Percentiles rank a stretch among this genome's conserved stretches.
phyloP scores from a whole-genome alignment of 257 asterid species.

The Verbena officinalis region DNA sequence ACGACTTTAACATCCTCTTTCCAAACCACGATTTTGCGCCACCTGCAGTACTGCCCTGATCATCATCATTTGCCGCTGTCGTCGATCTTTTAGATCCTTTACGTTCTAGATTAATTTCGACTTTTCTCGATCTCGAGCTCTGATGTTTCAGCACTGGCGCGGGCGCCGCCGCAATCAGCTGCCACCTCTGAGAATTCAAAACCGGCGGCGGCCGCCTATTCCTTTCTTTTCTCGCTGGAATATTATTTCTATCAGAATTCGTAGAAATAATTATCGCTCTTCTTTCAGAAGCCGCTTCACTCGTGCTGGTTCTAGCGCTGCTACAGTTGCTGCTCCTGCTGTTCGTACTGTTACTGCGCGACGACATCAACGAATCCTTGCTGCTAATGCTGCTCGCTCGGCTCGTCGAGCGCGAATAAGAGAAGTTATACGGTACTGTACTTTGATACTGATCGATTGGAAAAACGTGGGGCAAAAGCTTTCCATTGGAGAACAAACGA shows the following conservation, averaged over 20 bases:
- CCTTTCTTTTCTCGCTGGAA: slow-evolving; percentile 25
- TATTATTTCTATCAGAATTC: neutral
- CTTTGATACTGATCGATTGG: slow-evolving; percentile 35
- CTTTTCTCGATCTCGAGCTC: slow-evolving; percentile 42
- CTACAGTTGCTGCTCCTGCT: slow-evolving; percentile 63
- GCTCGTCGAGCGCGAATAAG: slow-evolving; percentile 67
- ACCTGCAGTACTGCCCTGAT: no score
- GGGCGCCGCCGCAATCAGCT: slow-evolving; percentile 63
- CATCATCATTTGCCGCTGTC: slow-evolving; percentile 31
- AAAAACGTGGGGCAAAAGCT: slow-evolving; percentile 70
- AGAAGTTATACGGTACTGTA: neutral
- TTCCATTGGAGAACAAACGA: slow-evolving; percentile 70
- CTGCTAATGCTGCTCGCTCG: slow-evolving; percentile 63
- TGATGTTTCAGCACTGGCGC: slow-evolving; percentile 54
- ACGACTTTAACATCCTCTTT: slow-evolving; percentile 45
- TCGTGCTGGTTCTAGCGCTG: slow-evolving; percentile 78
- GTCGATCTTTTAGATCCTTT: slow-evolving; percentile 35
- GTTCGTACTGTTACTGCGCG: slow-evolving; percentile 77
- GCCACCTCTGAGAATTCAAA: slow-evolving; percentile 51
- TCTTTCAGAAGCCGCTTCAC: slow-evolving; percentile 39
- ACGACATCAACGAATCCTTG: slow-evolving; percentile 60
- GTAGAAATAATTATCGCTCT: neutral
- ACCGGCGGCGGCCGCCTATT: slow-evolving; percentile 24
- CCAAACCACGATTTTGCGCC: slow-evolving; percentile 49
- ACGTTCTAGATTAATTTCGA: neutral